Percentiles rank a stretch among this genome's conserved stretches.
phyloP scores from a whole-genome alignment of 192 early-diverging fungal genomes.

The Hyaloraphidium curvatum region DNA sequence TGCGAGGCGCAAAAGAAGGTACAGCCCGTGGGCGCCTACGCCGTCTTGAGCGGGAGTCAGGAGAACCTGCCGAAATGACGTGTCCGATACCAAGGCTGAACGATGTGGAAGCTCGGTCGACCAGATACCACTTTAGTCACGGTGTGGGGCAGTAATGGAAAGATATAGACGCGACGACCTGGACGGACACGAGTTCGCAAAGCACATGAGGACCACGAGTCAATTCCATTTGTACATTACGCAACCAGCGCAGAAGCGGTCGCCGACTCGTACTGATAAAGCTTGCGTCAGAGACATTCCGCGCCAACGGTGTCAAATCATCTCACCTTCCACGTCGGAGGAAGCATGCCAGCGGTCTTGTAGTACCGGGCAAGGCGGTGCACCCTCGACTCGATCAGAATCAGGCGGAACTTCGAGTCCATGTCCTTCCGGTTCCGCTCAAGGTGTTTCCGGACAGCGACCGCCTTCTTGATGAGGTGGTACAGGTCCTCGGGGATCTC shows the following conservation, averaged over 20 bases:
- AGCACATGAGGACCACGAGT: too few species aligned
- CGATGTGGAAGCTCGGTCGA: too few species aligned
- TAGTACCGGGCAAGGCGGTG: conserved; percentile 98
- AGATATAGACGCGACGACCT: too few species aligned
- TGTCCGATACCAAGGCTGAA: too few species aligned
- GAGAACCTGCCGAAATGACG: too few species aligned
- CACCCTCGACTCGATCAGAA: conserved; percentile 95
- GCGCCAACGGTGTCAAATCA: background rate
- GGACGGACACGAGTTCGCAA: too few species aligned
- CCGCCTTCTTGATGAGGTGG: conserved; percentile 99
- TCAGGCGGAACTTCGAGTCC: conserved; percentile 97
- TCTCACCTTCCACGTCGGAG: conserved; percentile 98
- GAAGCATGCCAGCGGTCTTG: conserved; percentile 87
- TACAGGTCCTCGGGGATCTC: conserved; percentile 97
- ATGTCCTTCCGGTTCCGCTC: conserved; percentile 98
- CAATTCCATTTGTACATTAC: too few species aligned
- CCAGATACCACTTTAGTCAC: too few species aligned
- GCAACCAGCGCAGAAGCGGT: conserved; percentile 9
- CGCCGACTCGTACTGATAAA: conserved; percentile 4
- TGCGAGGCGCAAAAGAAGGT: conserved; percentile 80
- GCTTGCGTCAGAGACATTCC: background rate
- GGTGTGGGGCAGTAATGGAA: too few species aligned
- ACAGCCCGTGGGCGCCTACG: conserved; percentile 36
- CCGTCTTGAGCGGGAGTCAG: conserved; percentile 12
- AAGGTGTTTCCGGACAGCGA: conserved; percentile 95